A percentile compares a stretch with the other conserved stretches of the same genome.
Conservation (phyloP, 148 eudicot genomes). For the Amaranthus cruentus region DNA sequence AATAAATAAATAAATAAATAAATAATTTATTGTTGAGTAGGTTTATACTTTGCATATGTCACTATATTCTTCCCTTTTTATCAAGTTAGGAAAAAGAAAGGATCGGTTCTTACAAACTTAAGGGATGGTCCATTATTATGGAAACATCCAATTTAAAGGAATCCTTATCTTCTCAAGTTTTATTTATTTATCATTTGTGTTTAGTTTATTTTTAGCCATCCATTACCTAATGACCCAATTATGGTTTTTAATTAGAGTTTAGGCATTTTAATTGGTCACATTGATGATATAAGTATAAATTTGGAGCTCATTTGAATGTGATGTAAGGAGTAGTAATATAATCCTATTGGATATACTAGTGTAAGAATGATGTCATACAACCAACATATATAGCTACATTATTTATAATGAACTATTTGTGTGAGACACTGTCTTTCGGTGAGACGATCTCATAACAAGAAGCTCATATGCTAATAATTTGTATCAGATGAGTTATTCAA, state of each 20-base stretch:
- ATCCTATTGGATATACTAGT: too few relatives aligned
- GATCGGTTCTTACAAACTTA: neutral
- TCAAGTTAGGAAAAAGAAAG: neutral
- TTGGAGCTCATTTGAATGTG: too few relatives aligned
- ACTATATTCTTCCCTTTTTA: constrained; percentile 14
- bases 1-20: neutral
- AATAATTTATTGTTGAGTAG: neutral
- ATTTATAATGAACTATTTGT: too few relatives aligned
- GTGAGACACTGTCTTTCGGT: too few relatives aligned
- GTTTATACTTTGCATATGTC: constrained; percentile 14
- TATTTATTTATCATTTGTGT: neutral
- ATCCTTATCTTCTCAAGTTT: constrained; percentile 12
- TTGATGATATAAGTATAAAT: too few relatives aligned
- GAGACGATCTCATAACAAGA: too few relatives aligned
- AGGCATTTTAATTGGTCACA: neutral
- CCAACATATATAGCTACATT: too few relatives aligned
- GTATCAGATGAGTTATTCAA: too few relatives aligned
- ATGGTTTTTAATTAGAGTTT: neutral
- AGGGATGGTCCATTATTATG: constrained; percentile 4
- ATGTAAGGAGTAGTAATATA: too few relatives aligned
- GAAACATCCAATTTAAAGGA: constrained; percentile 12
- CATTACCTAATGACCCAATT: constrained; percentile 10
- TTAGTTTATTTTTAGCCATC: constrained; percentile 7
- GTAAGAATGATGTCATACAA: too few relatives aligned
- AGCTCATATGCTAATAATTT: too few relatives aligned